Evolutionary conservation across 2,329 filamentous ascomycete species (phyloP), one percentile per base, ranked within the genome.

Genomic region (Falciphora oryzae): DNA sequence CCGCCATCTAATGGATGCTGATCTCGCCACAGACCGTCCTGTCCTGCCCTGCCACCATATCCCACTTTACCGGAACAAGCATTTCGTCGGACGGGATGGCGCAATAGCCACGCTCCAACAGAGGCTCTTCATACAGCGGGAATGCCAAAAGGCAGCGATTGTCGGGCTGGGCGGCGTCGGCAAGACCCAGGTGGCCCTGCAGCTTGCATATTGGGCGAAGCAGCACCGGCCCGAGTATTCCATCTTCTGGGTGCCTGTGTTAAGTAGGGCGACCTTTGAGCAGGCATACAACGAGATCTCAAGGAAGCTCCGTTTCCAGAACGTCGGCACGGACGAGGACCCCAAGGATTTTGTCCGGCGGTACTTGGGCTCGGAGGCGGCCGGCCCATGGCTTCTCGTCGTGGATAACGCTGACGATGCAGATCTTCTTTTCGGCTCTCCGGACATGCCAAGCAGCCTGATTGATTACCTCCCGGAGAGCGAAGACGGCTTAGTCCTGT

Each of bases 271-370:
- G 22, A 76, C 69, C 63, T 75, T 81, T 64, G 71, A 79, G 53
- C 73, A 77, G 63, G 76, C 76, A 16, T 80, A 75, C 65, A 61
- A 60, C 2, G 71, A 72, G 6, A 72, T 80, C 3, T 73, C 71
- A 1, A 70, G 68, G 56, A 69, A 72, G 68, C 70, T 80, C 16
- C 59, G 65, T 0, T 67, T 76, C 8, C 56, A 77, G 16, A 76
- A 82, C 18, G 2, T 81, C 60, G 68, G 68, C 8, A 76, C 83
- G 63, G 85, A 85, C 66, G 75, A 77, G 60, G 87, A 90, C 66
- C 70, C 86, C 53, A 82, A 83, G 63, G 84, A 88, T 68, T 81
- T 85, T 74, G 86, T 90, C 69, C 79, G 84, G 16, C 60, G 63
- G 4, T 67, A 74, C 27, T 68, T 78, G 0, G 70, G 66, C 57